Conservation (phyloP, 257 asterid species). For the Leonotis leonurus region DNA sequence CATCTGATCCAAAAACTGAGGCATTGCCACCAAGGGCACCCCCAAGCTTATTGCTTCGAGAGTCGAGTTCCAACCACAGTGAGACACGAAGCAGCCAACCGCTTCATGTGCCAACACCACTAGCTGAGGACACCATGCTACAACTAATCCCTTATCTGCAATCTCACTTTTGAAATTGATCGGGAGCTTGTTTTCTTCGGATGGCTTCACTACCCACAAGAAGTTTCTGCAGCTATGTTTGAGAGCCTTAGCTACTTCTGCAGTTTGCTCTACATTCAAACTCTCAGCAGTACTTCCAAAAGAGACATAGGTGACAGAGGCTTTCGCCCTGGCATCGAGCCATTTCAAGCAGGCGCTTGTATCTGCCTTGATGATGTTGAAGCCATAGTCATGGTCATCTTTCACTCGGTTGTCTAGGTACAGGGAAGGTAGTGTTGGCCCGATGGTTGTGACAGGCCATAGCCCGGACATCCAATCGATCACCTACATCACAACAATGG, state of each 20-base stretch:
- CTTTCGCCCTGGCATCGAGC: constrained; percentile 36
- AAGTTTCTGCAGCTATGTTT: constrained; percentile 19
- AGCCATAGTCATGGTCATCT: constrained; percentile 35
- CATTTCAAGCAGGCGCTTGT: constrained; percentile 35
- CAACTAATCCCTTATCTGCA: constrained; percentile 36
- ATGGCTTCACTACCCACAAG: constrained; percentile 56
- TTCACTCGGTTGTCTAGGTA: constrained; percentile 45
- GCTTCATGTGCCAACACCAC: constrained; percentile 41
- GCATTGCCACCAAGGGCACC: constrained; percentile 50
- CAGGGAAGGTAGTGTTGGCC: constrained; percentile 47
- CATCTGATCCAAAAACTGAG: constrained; percentile 49
- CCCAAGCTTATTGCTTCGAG: constrained; percentile 41
- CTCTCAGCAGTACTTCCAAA: constrained; percentile 48
- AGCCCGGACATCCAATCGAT: constrained; percentile 43
- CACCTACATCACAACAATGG: constrained; percentile 27
- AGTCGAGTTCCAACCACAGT: constrained; percentile 60
- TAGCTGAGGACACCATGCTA: constrained; percentile 50
- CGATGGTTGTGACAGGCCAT: constrained; percentile 45
- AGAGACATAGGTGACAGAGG: constrained; percentile 38
- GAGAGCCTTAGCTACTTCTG: constrained; percentile 41
- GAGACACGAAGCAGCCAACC: constrained; percentile 45
- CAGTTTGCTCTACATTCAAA: constrained; percentile 28
- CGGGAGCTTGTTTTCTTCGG: constrained; percentile 36
- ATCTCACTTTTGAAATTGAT: constrained; percentile 15
- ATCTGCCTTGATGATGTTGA: constrained; percentile 32